Evolutionary conservation across 441 rosid genomes (phyloP), one percentile per base, ranked within the genome.

Genomic region (Metrosideros polymorpha): DNA sequence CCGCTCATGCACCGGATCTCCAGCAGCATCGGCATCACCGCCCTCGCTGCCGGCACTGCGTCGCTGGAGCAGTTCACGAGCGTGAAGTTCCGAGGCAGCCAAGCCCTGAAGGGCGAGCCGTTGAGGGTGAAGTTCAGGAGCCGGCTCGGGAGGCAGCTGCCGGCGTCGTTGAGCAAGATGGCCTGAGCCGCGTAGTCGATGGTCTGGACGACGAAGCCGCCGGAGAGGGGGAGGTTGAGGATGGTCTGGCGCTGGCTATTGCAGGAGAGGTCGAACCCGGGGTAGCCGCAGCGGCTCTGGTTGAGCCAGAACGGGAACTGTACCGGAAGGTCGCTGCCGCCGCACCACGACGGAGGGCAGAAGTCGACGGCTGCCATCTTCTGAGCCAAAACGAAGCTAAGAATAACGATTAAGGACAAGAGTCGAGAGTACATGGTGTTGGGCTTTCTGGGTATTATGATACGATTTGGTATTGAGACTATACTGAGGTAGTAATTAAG

Each of bases 81-180:
- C 52, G 39, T 83, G 85, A 83, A 86, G 0, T 39, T 42, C 52
- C 43, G 61, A 1, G 25, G 25, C 82, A 0, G 0, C 9, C 8
- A 42, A 4, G 85, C 14, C 0, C 0, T 17, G 85, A 86, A 86
- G 1, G 13, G 61, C 42, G 88, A 59, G 83, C 8, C 43, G 3
- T 45, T 7, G 3, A 86, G 84, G 27, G 83, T 1, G 85, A 82
- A 45, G 42, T 50, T 63, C 29, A 83, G 83, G 75, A 85, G 87
- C 71, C 87, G 87, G 63, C 42, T 55, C 12, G 87, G 87, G 63
- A 85, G 84, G 87, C 87, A 85, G 87, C 27, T 29, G 17, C 6
- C 51, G 53, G 53, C 71, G 47, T 85, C 87, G 75, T 43, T 85
- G 75, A 85, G 84, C 29, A 8, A 35, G 84, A 85, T 29, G 71